These are phyloP conservation scores for Rhizopogon vulgaris DNA, from an alignment of 768 basidiomycete species.

Conservation along the genomic window DNA sequence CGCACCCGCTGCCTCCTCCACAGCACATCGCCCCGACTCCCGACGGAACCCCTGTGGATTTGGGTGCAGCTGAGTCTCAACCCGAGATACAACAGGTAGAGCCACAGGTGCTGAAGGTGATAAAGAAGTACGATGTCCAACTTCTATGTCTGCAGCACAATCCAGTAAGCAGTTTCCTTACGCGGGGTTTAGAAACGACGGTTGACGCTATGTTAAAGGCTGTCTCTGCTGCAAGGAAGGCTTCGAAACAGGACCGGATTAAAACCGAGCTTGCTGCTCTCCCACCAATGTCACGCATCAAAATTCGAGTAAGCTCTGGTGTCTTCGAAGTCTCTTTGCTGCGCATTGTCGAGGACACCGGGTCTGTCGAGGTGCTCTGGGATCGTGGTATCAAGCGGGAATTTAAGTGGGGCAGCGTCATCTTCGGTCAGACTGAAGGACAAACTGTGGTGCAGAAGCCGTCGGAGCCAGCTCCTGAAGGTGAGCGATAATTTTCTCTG, in stretches of 20 bases:
- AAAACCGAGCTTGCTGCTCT: conserved; percentile 64
- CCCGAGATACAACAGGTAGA: conserved; percentile 2
- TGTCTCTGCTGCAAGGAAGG: conserved; percentile 68
- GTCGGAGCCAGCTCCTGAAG: conserved; percentile 40
- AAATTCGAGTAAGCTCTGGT: conserved; percentile 78
- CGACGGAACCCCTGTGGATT: conserved; percentile 1
- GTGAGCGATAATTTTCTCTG: conserved; percentile 30
- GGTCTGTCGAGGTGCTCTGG: conserved; percentile 78
- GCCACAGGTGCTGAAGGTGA: conserved; percentile 48
- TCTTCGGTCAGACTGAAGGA: conserved; percentile 68
- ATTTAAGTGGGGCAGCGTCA: conserved; percentile 78
- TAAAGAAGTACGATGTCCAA: conserved; percentile 71
- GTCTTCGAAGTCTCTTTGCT: conserved; percentile 82
- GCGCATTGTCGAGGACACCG: conserved; percentile 60
- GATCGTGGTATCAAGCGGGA: conserved; percentile 67
- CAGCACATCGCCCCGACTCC: background rate
- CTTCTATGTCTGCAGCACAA: conserved; percentile 86
- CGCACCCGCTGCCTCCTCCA: conserved; percentile 3
- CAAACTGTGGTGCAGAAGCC: conserved; percentile 67
- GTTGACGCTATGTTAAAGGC: conserved; percentile 37
- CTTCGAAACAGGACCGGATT: conserved; percentile 69
- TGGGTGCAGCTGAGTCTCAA: background rate
- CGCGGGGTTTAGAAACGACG: background rate
- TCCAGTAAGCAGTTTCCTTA: conserved; percentile 52
- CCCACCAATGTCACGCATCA: conserved; percentile 67